Base-by-base conservation (phyloP, 371 early-diverging fungal genomes). In the Mucor irregularis region DNA sequence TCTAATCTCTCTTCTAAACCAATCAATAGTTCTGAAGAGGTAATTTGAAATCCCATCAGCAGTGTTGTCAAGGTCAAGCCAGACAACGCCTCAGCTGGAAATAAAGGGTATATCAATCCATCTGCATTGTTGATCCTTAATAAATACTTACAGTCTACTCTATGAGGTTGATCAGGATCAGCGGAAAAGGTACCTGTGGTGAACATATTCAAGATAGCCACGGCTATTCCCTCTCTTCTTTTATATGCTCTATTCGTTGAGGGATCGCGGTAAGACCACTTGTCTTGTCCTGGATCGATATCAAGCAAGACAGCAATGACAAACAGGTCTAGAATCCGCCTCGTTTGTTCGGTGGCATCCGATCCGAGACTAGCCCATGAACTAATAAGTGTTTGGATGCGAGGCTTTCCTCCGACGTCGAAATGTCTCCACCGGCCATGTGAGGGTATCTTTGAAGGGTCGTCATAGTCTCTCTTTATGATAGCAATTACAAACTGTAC, bases 341-440 rank as follows among this genome's bases (percentile, higher is more conserved):
- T 78, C 14, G 87, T 81, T 26, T 80, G 81, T 66, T 90, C 90
- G 48, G 71, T 44, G n/a, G 64, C 52, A 47, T 79, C 73, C 13
- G 74, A 69, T 7, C 70, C 71, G 31, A 63, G 62, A 48, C 55
- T 73, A 4, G 63, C 61, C 78, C 76, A 75, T 7, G 64, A 49
- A 34, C 61, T 53, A 6, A 88, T 61, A 30, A 93, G 63, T 17
- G 81, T 74, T 25, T 74, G 77, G 35, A 86, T 61, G 16, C 90
- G 78, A 16, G 81, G 77, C 29, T 68, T 55, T 8, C 73, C 76
- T 2, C 81, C 78, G 10, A 85, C 83, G 47, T 90, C 89, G 68
- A 92, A 95, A 42, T 93, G 92, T 25, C 96, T 83, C 90, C 93
- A 92, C 37, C 96, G 82, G 16, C 93, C 87, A 61, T 96, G 93